Base-by-base conservation (phyloP, 2,329 filamentous ascomycete species). In the Aspergillus arachidicola region DNA sequence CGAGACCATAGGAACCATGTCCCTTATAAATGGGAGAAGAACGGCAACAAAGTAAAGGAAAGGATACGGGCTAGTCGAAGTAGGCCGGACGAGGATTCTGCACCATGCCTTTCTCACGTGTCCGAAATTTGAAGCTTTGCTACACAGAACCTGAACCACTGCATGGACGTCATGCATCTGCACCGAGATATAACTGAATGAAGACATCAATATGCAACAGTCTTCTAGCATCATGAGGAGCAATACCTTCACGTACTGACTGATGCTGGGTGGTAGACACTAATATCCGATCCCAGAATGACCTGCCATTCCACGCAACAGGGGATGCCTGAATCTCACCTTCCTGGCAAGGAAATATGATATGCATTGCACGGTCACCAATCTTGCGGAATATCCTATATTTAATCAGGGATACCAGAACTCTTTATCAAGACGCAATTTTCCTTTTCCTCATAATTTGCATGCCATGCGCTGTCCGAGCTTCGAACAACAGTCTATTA, bases 1-100 rank as follows among this genome's bases (percentile, higher is more conserved):
- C 2, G 1, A n/a, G 38, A 3, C 1, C 38, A 41, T 1, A 6
- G 3, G 16, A 10, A 1, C 6, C 16, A 41, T 19, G 1, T 3
- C 3, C 16, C 19, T 4, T 41, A 2, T 9, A 4, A 41, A 9
- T 1, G 6, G 38, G 38, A 9, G 1, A 7, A 4, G 6, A 19
- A n/a, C 6, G 38, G 14, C 38, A 19, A 41, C 2, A 9, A 7
- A 7, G 38, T n/a, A 41, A n/a, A 4, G 38, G 19, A 9, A 9
- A 41, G 7, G 38, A 6, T 6, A 41, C 38, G 9, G 38, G 38
- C 6, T 1, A 4, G 6, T 41, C 16, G 16, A n/a, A 2, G 7
- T 19, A 1, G 0, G 38, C 2, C 38, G 9, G 38, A n/a, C 7
- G 6, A 41, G 38, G n/a, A 19, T 10, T 6, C 38, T 3, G 16